These are phyloP conservation scores for Flaveria linearis DNA, from an alignment of 129 eudicot genomes.

Conservation along the genomic window DNA sequence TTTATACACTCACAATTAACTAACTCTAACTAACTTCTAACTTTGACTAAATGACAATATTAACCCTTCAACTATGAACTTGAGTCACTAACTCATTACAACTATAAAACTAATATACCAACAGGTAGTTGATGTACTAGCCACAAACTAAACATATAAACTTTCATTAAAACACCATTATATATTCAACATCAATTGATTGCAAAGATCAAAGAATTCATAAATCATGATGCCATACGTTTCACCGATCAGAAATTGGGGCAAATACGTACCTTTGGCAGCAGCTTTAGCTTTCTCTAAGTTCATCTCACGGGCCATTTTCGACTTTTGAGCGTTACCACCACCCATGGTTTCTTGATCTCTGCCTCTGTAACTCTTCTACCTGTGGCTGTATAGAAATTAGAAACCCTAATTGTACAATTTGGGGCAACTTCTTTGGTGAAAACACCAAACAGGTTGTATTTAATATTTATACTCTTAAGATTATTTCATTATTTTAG, in stretches of 20 bases:
- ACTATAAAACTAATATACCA: too few relatives aligned
- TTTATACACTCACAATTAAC: too few relatives aligned
- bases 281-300: slow-evolving; percentile 68
- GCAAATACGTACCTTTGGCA: slow-evolving; percentile 42
- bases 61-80: too few relatives aligned
- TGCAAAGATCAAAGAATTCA: not conserved
- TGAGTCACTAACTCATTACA: too few relatives aligned
- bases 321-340: slow-evolving; percentile 92
- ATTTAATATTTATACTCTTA: slow-evolving; percentile 5
- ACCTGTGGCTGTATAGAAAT: not conserved
- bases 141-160: too few relatives aligned
- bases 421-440: not conserved
- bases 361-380: not conserved
- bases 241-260: not conserved
- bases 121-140: too few relatives aligned
- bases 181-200: slow-evolving; percentile 18
- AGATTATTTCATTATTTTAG: not conserved
- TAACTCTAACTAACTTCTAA: too few relatives aligned
- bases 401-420: slow-evolving; percentile 36
- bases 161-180: too few relatives aligned
- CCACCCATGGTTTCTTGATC: slow-evolving; percentile 64
- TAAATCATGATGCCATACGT: not conserved
- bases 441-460: not conserved
- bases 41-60: too few relatives aligned
- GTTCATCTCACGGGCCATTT: slow-evolving; percentile 96